phyloP scores from a whole-genome alignment of 1,284 basidiomycete genomes.

The Bjerkandera adusta region DNA sequence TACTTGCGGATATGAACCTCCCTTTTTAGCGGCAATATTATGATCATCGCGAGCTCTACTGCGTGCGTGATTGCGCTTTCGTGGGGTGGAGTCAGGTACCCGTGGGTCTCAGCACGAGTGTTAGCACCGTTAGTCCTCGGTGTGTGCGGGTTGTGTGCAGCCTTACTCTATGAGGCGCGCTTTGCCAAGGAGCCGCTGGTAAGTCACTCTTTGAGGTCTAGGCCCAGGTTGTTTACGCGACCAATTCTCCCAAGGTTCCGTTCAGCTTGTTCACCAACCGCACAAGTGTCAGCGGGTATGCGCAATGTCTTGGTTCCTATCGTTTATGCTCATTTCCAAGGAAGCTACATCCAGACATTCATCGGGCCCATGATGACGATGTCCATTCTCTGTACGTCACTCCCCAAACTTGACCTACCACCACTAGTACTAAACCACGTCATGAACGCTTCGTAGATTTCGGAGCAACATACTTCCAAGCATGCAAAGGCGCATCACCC shows the following conservation, averaged over 20 bases:
- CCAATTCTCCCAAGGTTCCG: conserved; percentile 10
- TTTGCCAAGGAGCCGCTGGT: conserved; percentile 25
- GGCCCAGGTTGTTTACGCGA: not conserved
- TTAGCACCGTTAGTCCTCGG: conserved; percentile 36
- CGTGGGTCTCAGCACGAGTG: conserved; percentile 34
- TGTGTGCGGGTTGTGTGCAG: conserved; percentile 21
- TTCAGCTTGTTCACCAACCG: conserved; percentile 11
- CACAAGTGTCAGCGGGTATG: conserved; percentile 15
- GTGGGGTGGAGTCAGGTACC: conserved; percentile 34
- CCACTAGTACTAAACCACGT: not conserved
- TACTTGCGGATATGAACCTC: not conserved
- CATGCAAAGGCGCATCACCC: conserved; percentile 35
- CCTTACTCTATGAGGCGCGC: conserved; percentile 24
- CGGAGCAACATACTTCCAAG: conserved; percentile 35
- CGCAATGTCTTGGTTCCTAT: not conserved
- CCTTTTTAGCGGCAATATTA: conserved; percentile 31
- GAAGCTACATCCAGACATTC: not conserved
- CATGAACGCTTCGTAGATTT: not conserved
- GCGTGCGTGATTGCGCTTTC: conserved; percentile 33
- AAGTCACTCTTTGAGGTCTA: not conserved
- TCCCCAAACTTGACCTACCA: not conserved
- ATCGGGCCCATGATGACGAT: not conserved
- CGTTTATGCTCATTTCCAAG: not conserved
- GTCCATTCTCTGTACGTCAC: not conserved
- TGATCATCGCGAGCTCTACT: conserved; percentile 33